These are phyloP conservation scores for Emmonsia crescens DNA, from an alignment of 2,329 filamentous ascomycete species.

Conservation along the genomic window DNA sequence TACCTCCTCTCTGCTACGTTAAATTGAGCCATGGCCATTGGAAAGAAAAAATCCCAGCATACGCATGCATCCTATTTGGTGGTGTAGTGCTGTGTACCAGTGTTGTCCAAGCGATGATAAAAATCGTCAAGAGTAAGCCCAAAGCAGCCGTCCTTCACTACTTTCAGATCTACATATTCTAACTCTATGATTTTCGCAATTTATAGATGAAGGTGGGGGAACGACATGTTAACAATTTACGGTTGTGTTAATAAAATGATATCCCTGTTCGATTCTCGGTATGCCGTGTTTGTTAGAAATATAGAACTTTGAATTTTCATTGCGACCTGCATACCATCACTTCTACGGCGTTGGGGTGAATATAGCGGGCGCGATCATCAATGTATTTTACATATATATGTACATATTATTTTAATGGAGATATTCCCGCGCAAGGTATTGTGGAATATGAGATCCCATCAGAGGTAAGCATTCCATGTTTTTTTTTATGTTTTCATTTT, in stretches of 20 bases:
- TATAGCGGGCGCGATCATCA: neutral
- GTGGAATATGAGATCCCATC: neutral
- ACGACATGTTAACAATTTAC: constrained; percentile 18
- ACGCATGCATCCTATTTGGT: constrained; percentile 67
- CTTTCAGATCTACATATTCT: neutral
- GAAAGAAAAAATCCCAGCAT: constrained; percentile 61
- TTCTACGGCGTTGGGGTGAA: neutral
- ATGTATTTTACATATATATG: neutral
- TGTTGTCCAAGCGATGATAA: constrained; percentile 58
- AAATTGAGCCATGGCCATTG: constrained; percentile 72
- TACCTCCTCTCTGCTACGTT: constrained; percentile 90
- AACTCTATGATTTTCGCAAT: neutral
- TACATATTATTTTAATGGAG: neutral
- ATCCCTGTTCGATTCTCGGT: neutral
- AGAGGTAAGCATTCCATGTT: neutral
- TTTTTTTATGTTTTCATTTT: neutral
- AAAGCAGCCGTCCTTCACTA: constrained; percentile 8
- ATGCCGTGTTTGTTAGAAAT: neutral
- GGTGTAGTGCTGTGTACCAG: constrained; percentile 70
- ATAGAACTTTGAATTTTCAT: neutral
- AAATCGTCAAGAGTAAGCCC: constrained; percentile 46
- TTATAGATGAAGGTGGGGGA: constrained; percentile 25
- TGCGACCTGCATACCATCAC: no score
- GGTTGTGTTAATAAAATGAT: neutral
- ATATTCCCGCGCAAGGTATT: neutral